Evolutionary conservation across 345 rosid genomes (phyloP).

Genomic region (Tarenaya hassleriana): DNA sequence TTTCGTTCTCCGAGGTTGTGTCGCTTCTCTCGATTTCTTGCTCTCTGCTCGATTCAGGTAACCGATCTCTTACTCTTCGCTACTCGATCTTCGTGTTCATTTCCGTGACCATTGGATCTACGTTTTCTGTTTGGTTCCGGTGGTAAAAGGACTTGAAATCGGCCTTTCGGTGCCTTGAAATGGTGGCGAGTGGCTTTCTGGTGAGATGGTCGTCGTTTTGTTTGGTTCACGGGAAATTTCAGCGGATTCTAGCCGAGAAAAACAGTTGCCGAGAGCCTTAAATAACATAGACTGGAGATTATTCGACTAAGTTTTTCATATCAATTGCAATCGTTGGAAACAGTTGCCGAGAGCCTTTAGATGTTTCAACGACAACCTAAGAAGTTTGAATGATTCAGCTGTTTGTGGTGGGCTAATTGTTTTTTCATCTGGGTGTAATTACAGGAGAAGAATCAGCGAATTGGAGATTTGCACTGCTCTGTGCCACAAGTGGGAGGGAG

Average conservation of each 20-base stretch:
- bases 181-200: not conserved
- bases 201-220: not conserved
- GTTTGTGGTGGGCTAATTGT: too few species aligned
- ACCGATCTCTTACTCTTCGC: not conserved
- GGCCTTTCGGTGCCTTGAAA: not conserved
- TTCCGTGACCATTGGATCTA: constrained; percentile 13
- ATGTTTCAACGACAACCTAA: too few species aligned
- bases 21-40: constrained; percentile 9
- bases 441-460: not conserved
- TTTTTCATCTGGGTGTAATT: too few species aligned
- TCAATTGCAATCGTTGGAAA: too few species aligned
- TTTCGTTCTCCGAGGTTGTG: constrained; percentile 10
- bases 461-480: not conserved
- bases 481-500: too few species aligned
- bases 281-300: too few species aligned
- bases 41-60: constrained; percentile 26
- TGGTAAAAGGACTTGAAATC: not conserved
- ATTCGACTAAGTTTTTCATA: too few species aligned
- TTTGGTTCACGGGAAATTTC: not conserved
- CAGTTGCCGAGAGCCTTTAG: too few species aligned
- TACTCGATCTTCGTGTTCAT: constrained; percentile 15
- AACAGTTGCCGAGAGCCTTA: too few species aligned
- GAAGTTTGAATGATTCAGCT: too few species aligned
- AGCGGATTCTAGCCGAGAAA: not conserved
- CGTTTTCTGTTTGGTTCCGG: constrained; percentile 10